Evolutionary conservation across 176 grass and related monocot genomes (phyloP).

Genomic region (Guadua angustifolia): DNA sequence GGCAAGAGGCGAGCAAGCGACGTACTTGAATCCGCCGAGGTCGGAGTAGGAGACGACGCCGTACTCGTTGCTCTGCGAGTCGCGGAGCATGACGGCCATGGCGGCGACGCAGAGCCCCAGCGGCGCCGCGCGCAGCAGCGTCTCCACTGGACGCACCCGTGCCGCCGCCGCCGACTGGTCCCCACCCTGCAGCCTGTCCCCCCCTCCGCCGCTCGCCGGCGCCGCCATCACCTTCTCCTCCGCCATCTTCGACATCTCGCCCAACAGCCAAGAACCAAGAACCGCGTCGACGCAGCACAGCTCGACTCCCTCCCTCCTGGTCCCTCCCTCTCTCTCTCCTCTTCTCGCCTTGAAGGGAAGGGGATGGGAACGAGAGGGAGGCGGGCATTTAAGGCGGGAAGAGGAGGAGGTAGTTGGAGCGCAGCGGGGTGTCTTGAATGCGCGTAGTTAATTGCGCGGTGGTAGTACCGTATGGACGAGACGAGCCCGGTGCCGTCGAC

Average conservation of each 20-base stretch:
- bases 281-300: neutral
- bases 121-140: slow-evolving; percentile 70
- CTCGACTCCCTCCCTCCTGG: neutral
- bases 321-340: neutral
- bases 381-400: slow-evolving; percentile 43
- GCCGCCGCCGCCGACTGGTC: slow-evolving; percentile 22
- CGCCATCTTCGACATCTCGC: slow-evolving; percentile 51
- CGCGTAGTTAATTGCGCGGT: slow-evolving; percentile 44
- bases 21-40: slow-evolving; percentile 79
- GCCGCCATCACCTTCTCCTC: slow-evolving; percentile 53
- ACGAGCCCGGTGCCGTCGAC: neutral
- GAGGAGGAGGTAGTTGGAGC: slow-evolving; percentile 38
- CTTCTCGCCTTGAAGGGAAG: neutral
- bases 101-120: slow-evolving; percentile 81
- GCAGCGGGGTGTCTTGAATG: slow-evolving; percentile 33
- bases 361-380: neutral
- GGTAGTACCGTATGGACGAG: slow-evolving; percentile 36
- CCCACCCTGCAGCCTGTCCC: neutral
- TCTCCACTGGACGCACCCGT: slow-evolving; percentile 59
- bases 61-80: slow-evolving; percentile 79
- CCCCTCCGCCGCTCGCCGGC: neutral
- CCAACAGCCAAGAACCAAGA: neutral
- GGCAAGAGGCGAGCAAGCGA: neutral
- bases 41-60: slow-evolving; percentile 83
- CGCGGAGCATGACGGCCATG: slow-evolving; percentile 75